Evolutionary conservation across 2,329 filamentous ascomycete genomes (phyloP), one percentile per base, ranked within the genome.

Genomic region (Aspergillus texensis): DNA sequence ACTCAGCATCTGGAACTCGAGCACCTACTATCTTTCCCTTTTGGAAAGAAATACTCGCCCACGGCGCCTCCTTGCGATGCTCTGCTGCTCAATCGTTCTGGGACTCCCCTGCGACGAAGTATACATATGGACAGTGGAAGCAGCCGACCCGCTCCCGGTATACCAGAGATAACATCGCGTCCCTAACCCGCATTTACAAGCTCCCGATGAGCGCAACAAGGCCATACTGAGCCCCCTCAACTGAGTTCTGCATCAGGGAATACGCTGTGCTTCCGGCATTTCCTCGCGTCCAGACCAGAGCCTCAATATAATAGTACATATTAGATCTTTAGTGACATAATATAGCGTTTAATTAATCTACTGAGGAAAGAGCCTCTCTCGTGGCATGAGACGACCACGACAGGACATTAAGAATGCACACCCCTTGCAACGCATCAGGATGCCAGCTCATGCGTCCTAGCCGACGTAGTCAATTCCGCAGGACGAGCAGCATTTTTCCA

Each of bases 361-460:
- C 28, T 32, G 48, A n/a, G 19, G 48, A 21, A 32, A 52, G 45
- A 52, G 9, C 48, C 12, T 21, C 16, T n/a, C 24, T 11, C 4
- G 6, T 19, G 11, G 48, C 28, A 2, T 21, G 19, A 52, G 28
- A n/a, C 11, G 12, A 34, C 30, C 28, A 52, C 19, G 14, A 21
- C 4, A 12, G 19, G 48, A 34, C 28, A 9, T 30, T 11, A 36
- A 34, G 11, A 6, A 24, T 36, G 4, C 19, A 32, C 52, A 39
- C 21, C 1, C 30, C 16, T 19, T n/a, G 16, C 4, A n/a, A 54
- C 8, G 6, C 32, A 39, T 39, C 32, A 55, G 32, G 52, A 55
- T n/a, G 52, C n/a, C 52, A 55, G 39, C 32, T 55, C 52, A 39
- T 55, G 52, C 21, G 52, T 55, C 52, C 52, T 55, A 39, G n/a